Base-by-base conservation (phyloP, 148 eudicot genomes). In the Drosera capensis region DNA sequence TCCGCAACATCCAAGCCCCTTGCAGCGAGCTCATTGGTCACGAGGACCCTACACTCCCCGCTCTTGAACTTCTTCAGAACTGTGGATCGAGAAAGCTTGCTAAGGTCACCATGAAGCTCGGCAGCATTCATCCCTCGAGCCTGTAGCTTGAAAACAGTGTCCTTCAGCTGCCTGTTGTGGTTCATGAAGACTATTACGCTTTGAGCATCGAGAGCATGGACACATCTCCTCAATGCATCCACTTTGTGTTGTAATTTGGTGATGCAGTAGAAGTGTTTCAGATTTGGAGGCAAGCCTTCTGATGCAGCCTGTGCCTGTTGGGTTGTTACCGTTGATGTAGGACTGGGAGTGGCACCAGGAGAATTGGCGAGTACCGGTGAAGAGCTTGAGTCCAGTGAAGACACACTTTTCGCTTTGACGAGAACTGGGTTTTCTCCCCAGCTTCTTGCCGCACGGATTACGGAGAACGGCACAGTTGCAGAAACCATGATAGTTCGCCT, bases 1-100 rank as follows among this genome's bases (percentile, higher is more conserved):
- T 88, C 92, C 2, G 93, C 49, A 20, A 88, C 64, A 59, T 84
- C 97, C 59, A 88, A 64, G 46, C 97, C 97, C 48, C 97, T 75
- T 8, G 97, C 97, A 9, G 97, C 79, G 11, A 88, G 75, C 67
- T 88, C 97, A 23, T 84, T 88, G 6, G 97, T 88, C 65, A 88
- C 72, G 34, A 88, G 60, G 8, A 83, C 76, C 64, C 84, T 75
- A 25, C 80, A 52, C 20, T 77, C 94, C 51, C 97, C 94, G 24
- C 51, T 67, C 67, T 64, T 83, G 57, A 88, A 88, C 45, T 71
- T 83, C 77, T 80, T 88, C 38, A 88, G 40, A 31, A 78, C 64
- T 2, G 97, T 83, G 4, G 92, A 70, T 52, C 97, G 65, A 13
- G 70, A 59, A 34, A 88, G 86, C 70, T 88, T 88, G 57, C 65